Evolutionary conservation across 1,139 yeast species (phyloP).

Genomic region (Pichia norvegensis): DNA sequence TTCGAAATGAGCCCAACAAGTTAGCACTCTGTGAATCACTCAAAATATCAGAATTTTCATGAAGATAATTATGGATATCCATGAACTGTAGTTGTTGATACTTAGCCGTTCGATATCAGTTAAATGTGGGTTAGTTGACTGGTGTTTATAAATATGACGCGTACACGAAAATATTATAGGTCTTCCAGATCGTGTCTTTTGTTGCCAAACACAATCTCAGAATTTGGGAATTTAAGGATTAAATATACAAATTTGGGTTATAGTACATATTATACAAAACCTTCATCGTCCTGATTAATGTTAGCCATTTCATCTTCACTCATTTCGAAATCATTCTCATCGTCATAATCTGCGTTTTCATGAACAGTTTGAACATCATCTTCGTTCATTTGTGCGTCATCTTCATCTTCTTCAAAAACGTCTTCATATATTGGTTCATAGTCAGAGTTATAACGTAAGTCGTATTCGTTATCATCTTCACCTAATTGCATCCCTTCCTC

Average conservation of each 20-base stretch:
- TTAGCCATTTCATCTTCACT: slow-evolving; percentile 28
- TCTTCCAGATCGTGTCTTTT: neutral
- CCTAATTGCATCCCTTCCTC: slow-evolving; percentile 23
- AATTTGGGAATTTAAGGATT: too few relatives aligned
- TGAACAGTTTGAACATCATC: slow-evolving; percentile 10
- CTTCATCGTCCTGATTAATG: slow-evolving; percentile 30
- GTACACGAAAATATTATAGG: too few relatives aligned
- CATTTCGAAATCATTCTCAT: slow-evolving; percentile 31
- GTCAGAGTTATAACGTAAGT: slow-evolving; percentile 28
- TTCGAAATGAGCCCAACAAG: slow-evolving; percentile 21
- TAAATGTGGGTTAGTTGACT: too few relatives aligned
- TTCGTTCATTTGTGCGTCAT: slow-evolving; percentile 19
- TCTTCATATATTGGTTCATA: slow-evolving; percentile 24
- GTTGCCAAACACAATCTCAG: too few relatives aligned
- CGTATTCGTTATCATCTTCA: slow-evolving; percentile 29
- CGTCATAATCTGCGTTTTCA: slow-evolving; percentile 29
- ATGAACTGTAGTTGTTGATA: neutral
- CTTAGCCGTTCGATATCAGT: too few relatives aligned
- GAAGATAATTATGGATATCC: slow-evolving; percentile 10
- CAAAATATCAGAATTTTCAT: slow-evolving; percentile 6
- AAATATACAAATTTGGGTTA: too few relatives aligned
- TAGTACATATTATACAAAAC: slow-evolving; percentile 5
- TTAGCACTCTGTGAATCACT: slow-evolving; percentile 12
- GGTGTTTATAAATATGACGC: too few relatives aligned
- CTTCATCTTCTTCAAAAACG: slow-evolving; percentile 26